These are phyloP conservation scores for Gastrodia elata DNA, from an alignment of 106 monocot genomes.

Conservation along the genomic window DNA sequence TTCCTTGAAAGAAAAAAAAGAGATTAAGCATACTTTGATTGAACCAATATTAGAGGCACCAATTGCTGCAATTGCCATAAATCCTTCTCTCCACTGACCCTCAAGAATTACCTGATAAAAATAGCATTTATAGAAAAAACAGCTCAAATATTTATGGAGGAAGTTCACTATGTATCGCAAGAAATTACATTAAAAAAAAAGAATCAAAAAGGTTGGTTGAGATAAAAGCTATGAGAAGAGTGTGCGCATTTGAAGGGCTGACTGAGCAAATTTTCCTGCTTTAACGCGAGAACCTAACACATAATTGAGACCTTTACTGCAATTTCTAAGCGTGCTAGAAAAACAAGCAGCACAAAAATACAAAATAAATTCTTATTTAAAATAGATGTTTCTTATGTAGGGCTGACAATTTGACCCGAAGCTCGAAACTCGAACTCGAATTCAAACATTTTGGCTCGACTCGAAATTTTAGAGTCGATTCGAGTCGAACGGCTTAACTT, in stretches of 20 bases:
- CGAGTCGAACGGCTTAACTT: no score
- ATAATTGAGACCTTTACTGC: neutral
- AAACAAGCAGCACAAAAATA: neutral
- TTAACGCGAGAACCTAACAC: neutral
- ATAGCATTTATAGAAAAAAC: neutral
- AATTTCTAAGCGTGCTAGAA: neutral
- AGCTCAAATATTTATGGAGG: neutral
- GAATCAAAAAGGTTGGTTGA: neutral
- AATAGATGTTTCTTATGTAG: neutral
- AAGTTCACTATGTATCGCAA: neutral
- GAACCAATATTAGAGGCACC: constrained; percentile 94
- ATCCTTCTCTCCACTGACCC: constrained; percentile 84
- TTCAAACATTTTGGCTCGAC: no score
- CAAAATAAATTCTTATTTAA: neutral
- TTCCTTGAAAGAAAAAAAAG: neutral
- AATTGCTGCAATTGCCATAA: constrained; percentile 77
- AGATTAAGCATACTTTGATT: constrained; percentile 41
- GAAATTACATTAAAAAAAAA: neutral
- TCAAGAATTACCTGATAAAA: constrained; percentile 86
- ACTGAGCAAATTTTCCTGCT: neutral
- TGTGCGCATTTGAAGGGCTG: neutral
- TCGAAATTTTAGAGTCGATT: no score
- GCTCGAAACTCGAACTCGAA: no score
- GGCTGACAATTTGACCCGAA: no score
- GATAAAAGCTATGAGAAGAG: neutral